A percentile compares a stretch with the other conserved stretches of the same genome.
Conservation (phyloP, 2,329 filamentous ascomycete genomes). For the Penicillium brevicompactum region DNA sequence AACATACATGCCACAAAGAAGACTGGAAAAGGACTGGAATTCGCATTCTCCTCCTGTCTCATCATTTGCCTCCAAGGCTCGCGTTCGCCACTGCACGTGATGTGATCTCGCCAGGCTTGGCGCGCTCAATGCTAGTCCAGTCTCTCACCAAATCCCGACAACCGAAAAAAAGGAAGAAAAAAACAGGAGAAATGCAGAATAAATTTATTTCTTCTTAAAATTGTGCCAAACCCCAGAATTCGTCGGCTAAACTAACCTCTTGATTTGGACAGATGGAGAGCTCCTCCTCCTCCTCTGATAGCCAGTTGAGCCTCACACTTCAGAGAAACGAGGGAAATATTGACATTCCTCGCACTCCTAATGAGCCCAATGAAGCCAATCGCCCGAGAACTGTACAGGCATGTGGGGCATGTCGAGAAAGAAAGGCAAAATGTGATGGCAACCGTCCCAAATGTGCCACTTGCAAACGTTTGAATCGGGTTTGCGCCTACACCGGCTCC, state of each 20-base stretch:
- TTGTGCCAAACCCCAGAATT: not conserved
- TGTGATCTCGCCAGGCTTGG: not conserved
- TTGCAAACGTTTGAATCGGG: constrained; percentile 8
- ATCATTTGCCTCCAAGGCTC: not conserved
- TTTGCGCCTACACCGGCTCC: constrained; percentile 17
- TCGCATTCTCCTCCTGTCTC: not conserved
- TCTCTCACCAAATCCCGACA: not conserved
- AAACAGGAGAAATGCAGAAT: not conserved
- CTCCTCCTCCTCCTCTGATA: not conserved
- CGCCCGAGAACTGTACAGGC: constrained; percentile 15
- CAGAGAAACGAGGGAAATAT: not conserved
- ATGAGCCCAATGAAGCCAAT: not conserved
- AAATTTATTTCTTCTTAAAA: not conserved
- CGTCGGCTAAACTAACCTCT: not conserved
- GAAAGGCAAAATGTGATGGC: constrained; percentile 25
- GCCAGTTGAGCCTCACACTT: not conserved
- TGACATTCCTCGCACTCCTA: not conserved
- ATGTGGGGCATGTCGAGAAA: constrained; percentile 17
- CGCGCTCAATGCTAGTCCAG: not conserved
- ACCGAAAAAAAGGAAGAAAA: not conserved
- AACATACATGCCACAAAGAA: not conserved
- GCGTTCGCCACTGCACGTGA: not conserved
- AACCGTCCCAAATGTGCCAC: constrained; percentile 15
- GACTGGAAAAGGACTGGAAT: not conserved
- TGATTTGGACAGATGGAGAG: not conserved